A percentile compares a stretch with the other conserved stretches of the same genome.
Evolutionary conservation across 306 rosid genomes (phyloP).

Genomic region (Cyamopsis tetragonoloba): DNA sequence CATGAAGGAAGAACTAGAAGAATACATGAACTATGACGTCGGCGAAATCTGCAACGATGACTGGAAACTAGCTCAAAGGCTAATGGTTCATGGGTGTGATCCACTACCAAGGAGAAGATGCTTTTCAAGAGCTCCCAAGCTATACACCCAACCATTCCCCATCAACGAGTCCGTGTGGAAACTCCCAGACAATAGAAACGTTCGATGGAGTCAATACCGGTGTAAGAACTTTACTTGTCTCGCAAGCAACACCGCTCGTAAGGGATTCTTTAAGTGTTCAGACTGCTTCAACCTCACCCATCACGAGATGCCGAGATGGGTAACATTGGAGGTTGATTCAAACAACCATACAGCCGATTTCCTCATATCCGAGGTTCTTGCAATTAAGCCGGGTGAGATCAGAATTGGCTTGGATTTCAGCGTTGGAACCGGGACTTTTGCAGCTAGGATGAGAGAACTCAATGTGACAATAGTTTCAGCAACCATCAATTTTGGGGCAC

Average conservation of each 20-base stretch:
- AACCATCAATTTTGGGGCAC: conserved; percentile 66
- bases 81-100: conserved; percentile 85
- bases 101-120: conserved; percentile 81
- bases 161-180: conserved; percentile 57
- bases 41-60: conserved; percentile 81
- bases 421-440: conserved; percentile 77
- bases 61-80: conserved; percentile 72
- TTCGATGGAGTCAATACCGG: conserved; percentile 63
- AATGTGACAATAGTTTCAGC: conserved; percentile 68
- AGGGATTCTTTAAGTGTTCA: conserved; percentile 73
- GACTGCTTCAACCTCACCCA: conserved; percentile 63
- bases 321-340: conserved; percentile 19
- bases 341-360: conserved; percentile 46
- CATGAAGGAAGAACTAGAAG: conserved; percentile 62
- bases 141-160: conserved; percentile 49
- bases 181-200: conserved; percentile 68
- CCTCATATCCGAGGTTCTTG: conserved; percentile 50
- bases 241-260: conserved; percentile 33
- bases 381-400: conserved; percentile 53
- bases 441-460: conserved; percentile 67
- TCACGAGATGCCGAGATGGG: conserved; percentile 73
- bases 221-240: conserved; percentile 75
- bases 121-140: conserved; percentile 52
- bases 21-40: conserved; percentile 72
- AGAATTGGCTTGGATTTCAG: conserved; percentile 73